These are phyloP conservation scores for Solanum gracilifrons DNA, from an alignment of 257 asterid species.

Conservation along the genomic window DNA sequence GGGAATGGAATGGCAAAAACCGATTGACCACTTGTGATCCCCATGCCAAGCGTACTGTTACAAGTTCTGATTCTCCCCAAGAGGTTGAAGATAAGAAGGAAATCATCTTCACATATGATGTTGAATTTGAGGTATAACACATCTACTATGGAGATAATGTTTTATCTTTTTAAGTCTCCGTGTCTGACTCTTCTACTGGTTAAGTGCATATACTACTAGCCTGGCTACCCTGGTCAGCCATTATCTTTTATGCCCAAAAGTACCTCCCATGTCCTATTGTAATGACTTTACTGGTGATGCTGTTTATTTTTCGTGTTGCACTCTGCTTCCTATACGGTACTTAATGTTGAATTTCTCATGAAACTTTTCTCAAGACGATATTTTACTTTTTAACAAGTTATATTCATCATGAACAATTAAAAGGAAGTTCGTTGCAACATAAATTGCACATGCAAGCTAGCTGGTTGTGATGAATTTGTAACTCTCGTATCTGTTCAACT, in stretches of 20 bases:
- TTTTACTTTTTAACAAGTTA: neutral
- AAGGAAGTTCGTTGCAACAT: neutral
- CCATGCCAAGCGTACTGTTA: slow-evolving; percentile 61
- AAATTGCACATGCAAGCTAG: neutral
- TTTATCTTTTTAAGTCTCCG: neutral
- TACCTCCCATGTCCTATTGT: neutral
- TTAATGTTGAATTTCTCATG: neutral
- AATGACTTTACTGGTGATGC: neutral
- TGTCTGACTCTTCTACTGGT: neutral
- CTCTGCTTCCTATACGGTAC: neutral
- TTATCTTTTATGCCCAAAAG: neutral
- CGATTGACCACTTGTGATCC: slow-evolving; percentile 74
- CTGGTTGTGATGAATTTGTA: neutral
- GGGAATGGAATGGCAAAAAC: slow-evolving; percentile 44
- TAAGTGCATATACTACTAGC: neutral
- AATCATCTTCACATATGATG: slow-evolving; percentile 79
- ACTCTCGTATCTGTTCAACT: neutral
- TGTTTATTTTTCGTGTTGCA: neutral
- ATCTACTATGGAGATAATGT: neutral
- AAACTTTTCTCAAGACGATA: neutral
- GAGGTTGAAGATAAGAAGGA: slow-evolving; percentile 75
- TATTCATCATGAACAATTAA: neutral
- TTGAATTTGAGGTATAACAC: slow-evolving; percentile 59
- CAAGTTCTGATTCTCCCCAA: slow-evolving; percentile 65
- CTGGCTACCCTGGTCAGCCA: neutral